These are phyloP conservation scores for Pecoramyces ruminantium DNA, from an alignment of 192 early-diverging fungal genomes.

Conservation along the genomic window DNA sequence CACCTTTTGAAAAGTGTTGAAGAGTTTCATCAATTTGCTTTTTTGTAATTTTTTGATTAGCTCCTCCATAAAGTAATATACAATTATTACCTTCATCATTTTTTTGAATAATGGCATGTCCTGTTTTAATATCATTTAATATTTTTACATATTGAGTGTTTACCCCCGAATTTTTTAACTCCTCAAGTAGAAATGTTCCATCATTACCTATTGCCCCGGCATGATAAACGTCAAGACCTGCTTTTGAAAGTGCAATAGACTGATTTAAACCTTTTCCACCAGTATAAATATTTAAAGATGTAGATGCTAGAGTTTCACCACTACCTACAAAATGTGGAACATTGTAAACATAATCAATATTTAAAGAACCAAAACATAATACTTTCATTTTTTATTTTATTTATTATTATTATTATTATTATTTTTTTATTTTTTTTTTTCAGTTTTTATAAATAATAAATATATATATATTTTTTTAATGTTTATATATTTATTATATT, in stretches of 20 bases:
- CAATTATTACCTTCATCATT: background rate
- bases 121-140: background rate
- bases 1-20: background rate
- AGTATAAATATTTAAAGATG: background rate
- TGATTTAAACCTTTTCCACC: background rate
- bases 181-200: background rate
- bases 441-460: no score
- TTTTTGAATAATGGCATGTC: background rate
- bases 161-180: background rate
- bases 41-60: background rate
- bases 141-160: background rate
- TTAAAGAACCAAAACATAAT: background rate
- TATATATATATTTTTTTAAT: no score
- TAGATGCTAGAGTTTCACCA: background rate
- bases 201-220: background rate
- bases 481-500: no score
- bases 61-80: background rate
- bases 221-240: background rate
- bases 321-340: background rate
- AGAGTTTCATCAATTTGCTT: background rate
- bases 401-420: background rate
- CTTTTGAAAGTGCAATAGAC: background rate
- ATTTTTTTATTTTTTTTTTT: no score
- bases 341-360: background rate
- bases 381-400: background rate